These are phyloP conservation scores for Chaetomium sp. DNA, from an alignment of 2,329 filamentous ascomycete species.

Conservation along the genomic window DNA sequence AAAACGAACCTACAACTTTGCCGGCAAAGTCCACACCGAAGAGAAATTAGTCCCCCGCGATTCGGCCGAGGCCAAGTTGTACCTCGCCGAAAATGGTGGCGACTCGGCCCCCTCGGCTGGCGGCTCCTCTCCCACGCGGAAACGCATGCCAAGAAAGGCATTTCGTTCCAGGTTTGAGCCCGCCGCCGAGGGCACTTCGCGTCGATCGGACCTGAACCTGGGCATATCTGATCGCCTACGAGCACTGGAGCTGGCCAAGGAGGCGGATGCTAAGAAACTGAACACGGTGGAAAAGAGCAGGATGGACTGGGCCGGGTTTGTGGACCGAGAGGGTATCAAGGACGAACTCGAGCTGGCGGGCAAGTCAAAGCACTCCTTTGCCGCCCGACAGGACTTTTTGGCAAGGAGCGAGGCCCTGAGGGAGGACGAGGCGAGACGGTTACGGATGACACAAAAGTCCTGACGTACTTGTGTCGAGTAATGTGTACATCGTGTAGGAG, in stretches of 20 bases:
- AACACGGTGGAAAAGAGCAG: slow-evolving; percentile 73
- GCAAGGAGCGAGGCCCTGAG: slow-evolving; percentile 64
- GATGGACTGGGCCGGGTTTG: slow-evolving; percentile 73
- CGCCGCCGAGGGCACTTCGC: slow-evolving; percentile 45
- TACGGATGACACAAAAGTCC: slow-evolving; percentile 44
- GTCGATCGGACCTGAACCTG: slow-evolving; percentile 61
- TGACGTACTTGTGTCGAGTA: slow-evolving; percentile 12
- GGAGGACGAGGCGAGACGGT: slow-evolving; percentile 61
- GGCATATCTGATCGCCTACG: slow-evolving; percentile 53
- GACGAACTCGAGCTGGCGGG: slow-evolving; percentile 68
- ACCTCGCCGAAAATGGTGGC: slow-evolving; percentile 49
- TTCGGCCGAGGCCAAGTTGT: slow-evolving; percentile 67
- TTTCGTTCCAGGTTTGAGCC: slow-evolving; percentile 68
- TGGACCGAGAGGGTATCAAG: slow-evolving; percentile 70
- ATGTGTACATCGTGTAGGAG: not conserved
- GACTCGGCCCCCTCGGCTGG: slow-evolving; percentile 34
- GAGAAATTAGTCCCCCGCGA: slow-evolving; percentile 68
- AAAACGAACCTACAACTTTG: slow-evolving; percentile 74
- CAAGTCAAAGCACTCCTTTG: slow-evolving; percentile 65
- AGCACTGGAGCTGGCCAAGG: slow-evolving; percentile 47
- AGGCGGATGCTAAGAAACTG: slow-evolving; percentile 62
- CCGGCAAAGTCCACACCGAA: slow-evolving; percentile 70
- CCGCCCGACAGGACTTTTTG: slow-evolving; percentile 65
- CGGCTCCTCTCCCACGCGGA: slow-evolving; percentile 38
- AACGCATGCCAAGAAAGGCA: slow-evolving; percentile 54